Conservation (phyloP, 139 green algal species). For the Picochlorum sp. region DNA sequence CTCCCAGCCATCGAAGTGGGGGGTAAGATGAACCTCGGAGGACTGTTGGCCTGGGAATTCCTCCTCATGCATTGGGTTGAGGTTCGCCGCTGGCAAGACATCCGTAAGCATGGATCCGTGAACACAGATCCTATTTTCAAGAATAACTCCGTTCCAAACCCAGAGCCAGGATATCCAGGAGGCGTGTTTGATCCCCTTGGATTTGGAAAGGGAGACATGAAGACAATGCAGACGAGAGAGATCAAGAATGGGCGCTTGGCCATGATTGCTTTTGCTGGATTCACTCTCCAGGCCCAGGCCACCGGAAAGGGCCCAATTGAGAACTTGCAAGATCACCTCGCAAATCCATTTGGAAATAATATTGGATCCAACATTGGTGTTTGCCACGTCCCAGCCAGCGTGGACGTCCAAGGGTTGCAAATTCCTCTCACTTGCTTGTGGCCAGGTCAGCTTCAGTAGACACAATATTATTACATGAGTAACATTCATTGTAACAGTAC, state of each 20-base stretch:
- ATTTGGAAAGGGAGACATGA: slow-evolving; percentile 30
- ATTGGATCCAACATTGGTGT: slow-evolving; percentile 63
- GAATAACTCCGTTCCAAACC: slow-evolving; percentile 31
- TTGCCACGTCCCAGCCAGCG: slow-evolving; percentile 47
- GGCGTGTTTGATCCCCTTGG: slow-evolving; percentile 57
- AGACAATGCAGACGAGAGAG: slow-evolving; percentile 42
- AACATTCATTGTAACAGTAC: neutral
- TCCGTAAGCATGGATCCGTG: slow-evolving; percentile 39
- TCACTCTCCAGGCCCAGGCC: slow-evolving; percentile 34
- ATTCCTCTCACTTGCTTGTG: slow-evolving; percentile 69
- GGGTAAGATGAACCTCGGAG: slow-evolving; percentile 29
- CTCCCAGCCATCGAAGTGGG: slow-evolving; percentile 7
- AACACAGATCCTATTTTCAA: slow-evolving; percentile 58
- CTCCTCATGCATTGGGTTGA: slow-evolving; percentile 59
- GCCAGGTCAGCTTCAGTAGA: slow-evolving; percentile 38
- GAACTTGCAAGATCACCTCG: slow-evolving; percentile 54
- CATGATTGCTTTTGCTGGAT: slow-evolving; percentile 44
- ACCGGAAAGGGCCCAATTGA: slow-evolving; percentile 47
- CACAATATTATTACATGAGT: neutral
- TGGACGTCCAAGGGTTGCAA: slow-evolving; percentile 58
- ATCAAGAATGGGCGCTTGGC: slow-evolving; percentile 49
- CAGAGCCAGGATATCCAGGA: slow-evolving; percentile 53
- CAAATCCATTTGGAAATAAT: slow-evolving; percentile 62
- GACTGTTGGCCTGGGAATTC: slow-evolving; percentile 42
- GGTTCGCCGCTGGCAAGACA: slow-evolving; percentile 45